phyloP scores from a whole-genome alignment of 768 basidiomycete genomes.

The Lactarius hatsudake region DNA sequence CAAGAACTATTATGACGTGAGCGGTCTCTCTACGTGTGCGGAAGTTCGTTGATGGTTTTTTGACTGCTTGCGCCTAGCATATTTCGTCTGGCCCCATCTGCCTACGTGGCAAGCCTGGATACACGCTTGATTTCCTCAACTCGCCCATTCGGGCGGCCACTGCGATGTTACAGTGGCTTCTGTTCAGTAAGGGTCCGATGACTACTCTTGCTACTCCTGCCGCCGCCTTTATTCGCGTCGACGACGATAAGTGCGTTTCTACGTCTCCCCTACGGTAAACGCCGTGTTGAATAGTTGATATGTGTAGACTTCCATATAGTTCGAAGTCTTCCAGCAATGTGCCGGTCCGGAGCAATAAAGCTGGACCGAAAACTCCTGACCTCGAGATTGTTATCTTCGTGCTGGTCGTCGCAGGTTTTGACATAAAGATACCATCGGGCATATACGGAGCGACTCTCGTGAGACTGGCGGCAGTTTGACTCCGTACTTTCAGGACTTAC shows the following conservation, averaged over 20 bases:
- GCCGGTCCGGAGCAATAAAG: conserved; percentile 9
- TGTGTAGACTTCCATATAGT: conserved; percentile 15
- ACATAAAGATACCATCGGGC: conserved; percentile 10
- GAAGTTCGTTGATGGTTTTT: neutral
- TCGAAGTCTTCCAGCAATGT: conserved; percentile 14
- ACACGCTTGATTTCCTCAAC: conserved; percentile 25
- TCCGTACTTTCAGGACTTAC: neutral
- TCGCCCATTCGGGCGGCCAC: conserved; percentile 8
- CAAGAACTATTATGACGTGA: conserved; percentile 25
- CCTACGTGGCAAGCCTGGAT: conserved; percentile 21
- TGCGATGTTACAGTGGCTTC: conserved; percentile 18
- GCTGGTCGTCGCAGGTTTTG: conserved; percentile 9
- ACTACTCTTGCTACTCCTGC: conserved; percentile 13
- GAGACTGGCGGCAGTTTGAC: neutral
- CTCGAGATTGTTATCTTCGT: conserved; percentile 23
- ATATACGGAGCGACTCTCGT: conserved; percentile 19
- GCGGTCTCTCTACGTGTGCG: neutral
- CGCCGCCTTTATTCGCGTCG: conserved; percentile 24
- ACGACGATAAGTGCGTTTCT: conserved; percentile 19
- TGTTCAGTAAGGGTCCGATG: conserved; percentile 21
- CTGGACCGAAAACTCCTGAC: conserved; percentile 23
- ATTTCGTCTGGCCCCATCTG: conserved; percentile 21
- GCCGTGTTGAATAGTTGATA: neutral
- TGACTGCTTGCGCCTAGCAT: conserved; percentile 5
- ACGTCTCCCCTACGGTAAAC: neutral